Evolutionary conservation across 257 asterid species (phyloP).

Genomic region (Thymus mandschuricus): DNA sequence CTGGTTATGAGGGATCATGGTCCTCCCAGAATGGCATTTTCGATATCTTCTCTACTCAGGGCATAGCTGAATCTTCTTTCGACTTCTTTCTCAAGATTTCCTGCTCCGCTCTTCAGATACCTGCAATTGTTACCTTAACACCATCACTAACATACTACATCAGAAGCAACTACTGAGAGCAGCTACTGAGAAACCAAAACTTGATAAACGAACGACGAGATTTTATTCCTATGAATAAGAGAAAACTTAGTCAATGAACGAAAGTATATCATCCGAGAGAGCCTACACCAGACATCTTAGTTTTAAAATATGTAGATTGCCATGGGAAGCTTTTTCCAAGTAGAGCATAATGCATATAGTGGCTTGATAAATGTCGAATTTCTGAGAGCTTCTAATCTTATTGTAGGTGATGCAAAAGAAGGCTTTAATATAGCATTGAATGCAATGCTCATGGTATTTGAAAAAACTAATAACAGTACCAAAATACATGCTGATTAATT

Average conservation of each 20-base stretch:
- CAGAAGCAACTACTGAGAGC: not conserved
- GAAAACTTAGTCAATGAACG: not conserved
- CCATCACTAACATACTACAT: not conserved
- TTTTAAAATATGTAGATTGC: no score
- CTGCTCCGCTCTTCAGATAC: conserved; percentile 85
- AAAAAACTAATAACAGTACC: not conserved
- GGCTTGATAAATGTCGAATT: not conserved
- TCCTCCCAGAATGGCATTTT: conserved; percentile 97
- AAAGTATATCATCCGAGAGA: not conserved
- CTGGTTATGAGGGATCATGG: conserved; percentile 43
- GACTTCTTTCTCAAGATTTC: conserved; percentile 80
- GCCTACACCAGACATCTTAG: not conserved
- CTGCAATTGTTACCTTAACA: conserved; percentile 46
- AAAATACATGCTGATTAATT: not conserved
- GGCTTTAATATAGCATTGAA: not conserved
- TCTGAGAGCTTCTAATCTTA: conserved; percentile 2
- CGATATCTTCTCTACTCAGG: conserved; percentile 92
- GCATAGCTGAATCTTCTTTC: conserved; percentile 98
- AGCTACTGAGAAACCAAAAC: not conserved
- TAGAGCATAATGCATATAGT: not conserved
- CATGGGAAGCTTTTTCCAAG: not conserved
- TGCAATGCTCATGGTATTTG: not conserved
- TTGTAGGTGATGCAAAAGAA: not conserved
- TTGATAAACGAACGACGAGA: not conserved
- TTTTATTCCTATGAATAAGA: not conserved